Evolutionary conservation across 1,139 yeast species (phyloP).

Genomic region (Blastobotrys capitulatus): DNA sequence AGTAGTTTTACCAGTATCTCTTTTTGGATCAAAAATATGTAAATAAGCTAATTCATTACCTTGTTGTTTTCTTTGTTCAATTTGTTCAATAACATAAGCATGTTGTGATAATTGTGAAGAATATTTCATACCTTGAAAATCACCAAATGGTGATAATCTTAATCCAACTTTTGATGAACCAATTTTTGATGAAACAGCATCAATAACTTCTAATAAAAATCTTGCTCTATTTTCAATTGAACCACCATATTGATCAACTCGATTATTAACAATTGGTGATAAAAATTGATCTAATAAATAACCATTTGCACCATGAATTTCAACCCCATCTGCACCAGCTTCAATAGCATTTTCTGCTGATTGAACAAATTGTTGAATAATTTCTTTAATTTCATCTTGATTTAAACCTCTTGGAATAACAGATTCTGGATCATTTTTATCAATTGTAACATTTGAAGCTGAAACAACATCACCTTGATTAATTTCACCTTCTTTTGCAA

Average conservation of each 20-base stretch:
- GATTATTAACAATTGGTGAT: conserved; percentile 44
- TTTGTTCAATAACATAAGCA: conserved; percentile 21
- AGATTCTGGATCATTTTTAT: not conserved
- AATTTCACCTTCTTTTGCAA: conserved; percentile 31
- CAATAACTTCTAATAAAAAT: conserved; percentile 51
- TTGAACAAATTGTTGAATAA: conserved; percentile 35
- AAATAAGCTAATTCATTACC: conserved; percentile 46
- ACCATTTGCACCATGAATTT: conserved; percentile 69
- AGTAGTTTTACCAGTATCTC: not conserved
- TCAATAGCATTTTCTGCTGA: conserved; percentile 46
- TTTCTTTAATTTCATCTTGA: conserved; percentile 39
- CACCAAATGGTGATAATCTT: conserved; percentile 57
- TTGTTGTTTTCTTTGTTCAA: conserved; percentile 27
- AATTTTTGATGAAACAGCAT: conserved; percentile 38
- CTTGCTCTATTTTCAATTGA: conserved; percentile 60
- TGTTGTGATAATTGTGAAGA: conserved; percentile 30
- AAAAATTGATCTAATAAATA: conserved; percentile 60
- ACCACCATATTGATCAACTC: conserved; percentile 71
- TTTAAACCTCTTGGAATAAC: conserved; percentile 35
- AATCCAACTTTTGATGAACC: conserved; percentile 52
- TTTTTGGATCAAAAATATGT: conserved; percentile 47
- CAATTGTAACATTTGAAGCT: not conserved
- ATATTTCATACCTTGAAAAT: conserved; percentile 36
- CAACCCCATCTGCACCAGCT: conserved; percentile 68
- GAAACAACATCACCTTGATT: not conserved